phyloP scores from a whole-genome alignment of 1,139 yeast species.

The Suzukiozyma palmioleophila region DNA sequence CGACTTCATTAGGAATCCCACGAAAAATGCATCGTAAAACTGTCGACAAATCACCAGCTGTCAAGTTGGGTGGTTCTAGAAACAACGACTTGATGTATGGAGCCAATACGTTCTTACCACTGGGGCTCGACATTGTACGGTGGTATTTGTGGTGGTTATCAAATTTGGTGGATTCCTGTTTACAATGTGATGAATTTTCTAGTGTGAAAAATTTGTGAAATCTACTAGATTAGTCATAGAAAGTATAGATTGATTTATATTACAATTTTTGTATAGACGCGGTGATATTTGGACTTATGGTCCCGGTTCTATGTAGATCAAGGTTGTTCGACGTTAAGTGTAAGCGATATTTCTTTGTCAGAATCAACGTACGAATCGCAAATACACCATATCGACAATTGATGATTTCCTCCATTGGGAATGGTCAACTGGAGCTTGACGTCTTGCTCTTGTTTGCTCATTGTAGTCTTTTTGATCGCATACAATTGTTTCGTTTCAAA shows the following conservation, averaged over 20 bases:
- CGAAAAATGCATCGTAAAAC: constrained; percentile 59
- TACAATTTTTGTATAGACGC: no score
- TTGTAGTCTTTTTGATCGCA: constrained; percentile 65
- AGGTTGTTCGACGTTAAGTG: constrained; percentile 32
- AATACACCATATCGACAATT: constrained; percentile 74
- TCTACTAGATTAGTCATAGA: no score
- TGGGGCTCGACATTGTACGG: constrained; percentile 9
- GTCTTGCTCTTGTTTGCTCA: constrained; percentile 50
- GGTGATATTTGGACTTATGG: no score
- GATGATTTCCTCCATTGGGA: constrained; percentile 57
- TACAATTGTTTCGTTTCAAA: constrained; percentile 54
- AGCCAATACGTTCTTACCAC: constrained; percentile 36
- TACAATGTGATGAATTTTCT: no score
- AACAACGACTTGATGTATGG: constrained; percentile 64
- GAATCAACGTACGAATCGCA: constrained; percentile 91
- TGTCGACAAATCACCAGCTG: constrained; percentile 54
- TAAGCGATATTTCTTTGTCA: constrained; percentile 70
- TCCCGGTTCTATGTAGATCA: no score
- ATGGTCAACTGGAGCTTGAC: constrained; percentile 54
- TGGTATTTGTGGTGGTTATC: no score
- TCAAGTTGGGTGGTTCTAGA: constrained; percentile 53
- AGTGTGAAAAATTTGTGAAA: no score
- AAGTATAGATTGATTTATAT: no score
- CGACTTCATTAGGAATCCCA: constrained; percentile 62
- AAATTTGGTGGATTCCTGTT: no score